phyloP scores from a whole-genome alignment of 345 rosid genomes.

The Conringia planisiliqua region DNA sequence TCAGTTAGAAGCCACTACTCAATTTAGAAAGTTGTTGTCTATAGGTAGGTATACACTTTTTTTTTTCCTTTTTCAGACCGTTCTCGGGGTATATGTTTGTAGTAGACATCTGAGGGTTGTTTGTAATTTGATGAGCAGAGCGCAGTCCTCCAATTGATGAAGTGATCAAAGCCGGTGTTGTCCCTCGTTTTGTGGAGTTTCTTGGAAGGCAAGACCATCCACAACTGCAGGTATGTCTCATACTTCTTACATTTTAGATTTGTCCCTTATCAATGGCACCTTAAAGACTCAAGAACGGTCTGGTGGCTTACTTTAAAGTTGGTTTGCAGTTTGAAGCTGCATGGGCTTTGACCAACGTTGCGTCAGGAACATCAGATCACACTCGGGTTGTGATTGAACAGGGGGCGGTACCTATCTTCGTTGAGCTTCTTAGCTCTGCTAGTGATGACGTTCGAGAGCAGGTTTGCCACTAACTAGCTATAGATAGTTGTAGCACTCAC shows the following conservation, averaged over 20 bases:
- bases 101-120: conserved; percentile 1
- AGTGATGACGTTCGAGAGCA: conserved; percentile 89
- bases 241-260: conserved; percentile 10
- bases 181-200: conserved; percentile 77
- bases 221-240: conserved; percentile 57
- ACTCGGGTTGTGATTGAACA: conserved; percentile 77
- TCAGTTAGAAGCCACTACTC: conserved; percentile 76
- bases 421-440: conserved; percentile 72
- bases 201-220: conserved; percentile 74
- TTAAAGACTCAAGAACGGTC: not conserved
- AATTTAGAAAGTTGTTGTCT: conserved; percentile 73
- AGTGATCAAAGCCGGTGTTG: conserved; percentile 76
- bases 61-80: not conserved
- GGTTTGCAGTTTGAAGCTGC: conserved; percentile 77
- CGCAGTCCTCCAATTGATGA: conserved; percentile 89
- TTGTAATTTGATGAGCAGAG: conserved; percentile 41
- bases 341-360: conserved; percentile 91
- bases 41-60: conserved; percentile 44
- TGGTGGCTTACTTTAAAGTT: conserved; percentile 16
- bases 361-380: conserved; percentile 85
- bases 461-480: conserved; percentile 41
- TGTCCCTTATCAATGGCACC: not conserved
- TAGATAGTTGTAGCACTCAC: not conserved
- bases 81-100: not conserved
- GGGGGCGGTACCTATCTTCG: conserved; percentile 80